Evolutionary conservation across 225 moss, liverwort and hornwort genomes (phyloP).

Genomic region (Straminergon stramineum): DNA sequence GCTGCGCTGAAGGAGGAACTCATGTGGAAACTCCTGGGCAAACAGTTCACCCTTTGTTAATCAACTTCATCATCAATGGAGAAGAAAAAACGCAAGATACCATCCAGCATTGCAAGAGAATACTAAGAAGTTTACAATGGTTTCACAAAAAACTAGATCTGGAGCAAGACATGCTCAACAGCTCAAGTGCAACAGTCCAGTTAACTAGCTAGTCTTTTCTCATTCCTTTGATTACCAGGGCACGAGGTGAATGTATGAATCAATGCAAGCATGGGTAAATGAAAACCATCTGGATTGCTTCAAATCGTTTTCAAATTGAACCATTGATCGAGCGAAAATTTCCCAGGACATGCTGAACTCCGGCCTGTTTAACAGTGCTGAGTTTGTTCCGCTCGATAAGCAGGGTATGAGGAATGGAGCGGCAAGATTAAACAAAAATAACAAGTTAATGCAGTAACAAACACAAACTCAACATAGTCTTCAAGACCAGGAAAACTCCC

Average conservation of each 20-base stretch:
- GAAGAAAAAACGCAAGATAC: not conserved
- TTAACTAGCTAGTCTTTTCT: not conserved
- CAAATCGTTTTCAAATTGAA: not conserved
- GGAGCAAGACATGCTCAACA: not conserved
- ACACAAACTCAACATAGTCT: not conserved
- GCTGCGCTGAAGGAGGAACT: rapidly evolving
- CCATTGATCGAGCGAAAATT: not conserved
- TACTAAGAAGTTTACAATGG: not conserved
- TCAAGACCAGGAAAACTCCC: not conserved
- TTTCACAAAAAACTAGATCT: not conserved
- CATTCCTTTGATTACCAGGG: not conserved
- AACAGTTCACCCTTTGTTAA: not conserved
- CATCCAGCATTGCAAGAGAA: not conserved
- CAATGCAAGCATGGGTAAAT: not conserved
- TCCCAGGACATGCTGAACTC: not conserved
- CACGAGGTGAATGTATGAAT: not conserved
- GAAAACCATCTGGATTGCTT: not conserved
- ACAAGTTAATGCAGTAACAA: not conserved
- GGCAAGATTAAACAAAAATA: not conserved
- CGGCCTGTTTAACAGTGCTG: not conserved
- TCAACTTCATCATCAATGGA: not conserved
- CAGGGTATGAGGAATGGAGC: not conserved
- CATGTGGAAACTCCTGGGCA: not conserved
- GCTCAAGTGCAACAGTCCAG: not conserved
- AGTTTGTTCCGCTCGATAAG: not conserved